phyloP scores from a whole-genome alignment of 257 asterid species.

The Solanum medicagineum region DNA sequence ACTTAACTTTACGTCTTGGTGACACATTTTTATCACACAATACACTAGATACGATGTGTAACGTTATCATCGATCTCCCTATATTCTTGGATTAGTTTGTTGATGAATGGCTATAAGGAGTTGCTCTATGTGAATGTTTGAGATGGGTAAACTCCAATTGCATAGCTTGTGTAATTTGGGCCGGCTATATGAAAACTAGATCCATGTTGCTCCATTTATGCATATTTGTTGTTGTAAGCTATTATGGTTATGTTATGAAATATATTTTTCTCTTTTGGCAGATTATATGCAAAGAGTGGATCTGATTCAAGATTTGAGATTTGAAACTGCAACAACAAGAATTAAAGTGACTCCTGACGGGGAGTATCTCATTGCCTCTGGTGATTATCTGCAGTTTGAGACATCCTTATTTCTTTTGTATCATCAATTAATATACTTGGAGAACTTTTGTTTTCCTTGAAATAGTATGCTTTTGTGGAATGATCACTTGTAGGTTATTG shows the following conservation, averaged over 20 bases:
- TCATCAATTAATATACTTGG: not conserved
- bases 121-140: not conserved
- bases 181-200: not conserved
- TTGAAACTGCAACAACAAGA: conserved; percentile 77
- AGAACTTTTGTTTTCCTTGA: not conserved
- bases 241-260: not conserved
- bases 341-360: conserved; percentile 83
- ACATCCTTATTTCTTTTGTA: not conserved
- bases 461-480: not conserved
- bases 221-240: not conserved
- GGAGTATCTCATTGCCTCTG: conserved; percentile 82
- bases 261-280: conserved; percentile 9
- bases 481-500: not conserved
- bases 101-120: not conserved
- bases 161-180: not conserved
- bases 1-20: not conserved
- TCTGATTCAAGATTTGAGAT: conserved; percentile 79
- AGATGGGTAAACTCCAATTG: not conserved
- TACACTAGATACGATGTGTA: not conserved
- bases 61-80: not conserved
- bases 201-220: not conserved
- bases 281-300: conserved; percentile 80
- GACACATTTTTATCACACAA: not conserved
- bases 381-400: conserved; percentile 8
- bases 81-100: not conserved